Evolutionary conservation across 108 stramenopile species (phyloP).

Genomic region (Asterionellopsis glacialis): DNA sequence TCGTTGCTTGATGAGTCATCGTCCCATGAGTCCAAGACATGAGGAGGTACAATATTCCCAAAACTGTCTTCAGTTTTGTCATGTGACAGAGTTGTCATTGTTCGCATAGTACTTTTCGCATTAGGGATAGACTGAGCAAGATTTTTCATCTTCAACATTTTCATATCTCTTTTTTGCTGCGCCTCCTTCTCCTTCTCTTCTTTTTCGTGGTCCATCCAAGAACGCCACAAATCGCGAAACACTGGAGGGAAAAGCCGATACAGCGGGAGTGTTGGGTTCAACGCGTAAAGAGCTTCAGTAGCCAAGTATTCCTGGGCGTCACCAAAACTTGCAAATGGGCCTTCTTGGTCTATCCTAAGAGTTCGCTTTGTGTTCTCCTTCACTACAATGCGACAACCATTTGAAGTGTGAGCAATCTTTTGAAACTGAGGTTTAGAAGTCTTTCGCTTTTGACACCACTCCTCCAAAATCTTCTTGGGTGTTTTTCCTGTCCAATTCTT

Average conservation of each 20-base stretch:
- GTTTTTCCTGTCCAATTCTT: conserved; percentile 71
- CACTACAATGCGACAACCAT: conserved; percentile 12
- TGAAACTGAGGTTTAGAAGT: conserved; percentile 44
- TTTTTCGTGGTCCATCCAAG: conserved; percentile 40
- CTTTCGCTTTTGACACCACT: conserved; percentile 49
- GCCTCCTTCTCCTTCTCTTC: conserved; percentile 21
- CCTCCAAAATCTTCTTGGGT: conserved; percentile 54
- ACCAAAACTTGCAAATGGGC: conserved; percentile 14
- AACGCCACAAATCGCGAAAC: conserved; percentile 60
- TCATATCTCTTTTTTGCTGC: conserved; percentile 5
- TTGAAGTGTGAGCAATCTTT: conserved; percentile 18
- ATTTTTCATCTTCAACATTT: conserved; percentile 1
- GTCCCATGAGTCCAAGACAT: not conserved
- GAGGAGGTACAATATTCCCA: too few relatives aligned
- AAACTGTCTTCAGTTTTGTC: conserved; percentile 3
- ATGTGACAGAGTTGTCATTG: not conserved
- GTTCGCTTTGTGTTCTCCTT: conserved; percentile 14
- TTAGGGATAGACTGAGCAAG: not conserved
- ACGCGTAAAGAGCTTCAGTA: conserved; percentile 52
- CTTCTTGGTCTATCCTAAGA: conserved; percentile 8
- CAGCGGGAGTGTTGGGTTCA: conserved; percentile 46
- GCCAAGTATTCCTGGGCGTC: conserved; percentile 47
- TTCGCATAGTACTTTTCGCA: conserved; percentile 1
- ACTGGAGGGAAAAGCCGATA: conserved; percentile 56
- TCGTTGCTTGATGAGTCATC: not conserved